Conservation (phyloP, 192 early-diverging fungal genomes). For the Rhizoclosmatium sp. region DNA sequence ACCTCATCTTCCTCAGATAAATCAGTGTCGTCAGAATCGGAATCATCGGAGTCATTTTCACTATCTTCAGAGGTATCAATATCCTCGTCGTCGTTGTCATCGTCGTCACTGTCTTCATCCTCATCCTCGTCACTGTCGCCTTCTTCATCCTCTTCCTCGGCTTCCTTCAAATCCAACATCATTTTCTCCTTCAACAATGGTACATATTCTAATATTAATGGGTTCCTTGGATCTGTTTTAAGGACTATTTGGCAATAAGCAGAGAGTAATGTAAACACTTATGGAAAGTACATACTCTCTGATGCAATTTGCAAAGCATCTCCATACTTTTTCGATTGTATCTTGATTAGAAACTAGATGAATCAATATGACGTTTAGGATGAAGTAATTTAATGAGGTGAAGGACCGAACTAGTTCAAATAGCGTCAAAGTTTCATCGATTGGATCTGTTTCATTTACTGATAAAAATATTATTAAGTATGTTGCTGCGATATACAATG, state of each 20-base stretch:
- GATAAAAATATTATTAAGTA: background rate
- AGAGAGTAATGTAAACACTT: background rate
- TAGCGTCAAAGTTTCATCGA: constrained; percentile 33
- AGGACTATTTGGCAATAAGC: constrained; percentile 12
- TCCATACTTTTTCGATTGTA: constrained; percentile 19
- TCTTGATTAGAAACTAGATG: constrained; percentile 29
- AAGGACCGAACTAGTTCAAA: constrained; percentile 23
- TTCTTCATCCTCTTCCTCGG: constrained; percentile 4
- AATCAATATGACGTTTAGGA: background rate
- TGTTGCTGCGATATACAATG: too few relatives aligned
- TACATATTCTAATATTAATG: constrained; percentile 37
- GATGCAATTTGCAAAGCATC: constrained; percentile 27
- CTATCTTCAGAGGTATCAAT: background rate
- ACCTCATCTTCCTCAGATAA: background rate
- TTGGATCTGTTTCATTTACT: constrained; percentile 21
- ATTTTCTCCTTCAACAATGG: constrained; percentile 39
- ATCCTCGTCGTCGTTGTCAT: background rate
- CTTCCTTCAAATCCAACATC: constrained; percentile 17
- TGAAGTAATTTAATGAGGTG: background rate
- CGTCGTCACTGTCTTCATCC: background rate
- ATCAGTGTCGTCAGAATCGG: background rate
- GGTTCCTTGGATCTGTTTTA: constrained; percentile 30
- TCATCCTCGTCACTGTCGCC: background rate
- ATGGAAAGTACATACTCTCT: constrained; percentile 4
- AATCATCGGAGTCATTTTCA: background rate